Percentiles rank a stretch among this genome's conserved stretches.
Conservation (phyloP, 1,284 basidiomycete species). For the Ustilago curta region DNA sequence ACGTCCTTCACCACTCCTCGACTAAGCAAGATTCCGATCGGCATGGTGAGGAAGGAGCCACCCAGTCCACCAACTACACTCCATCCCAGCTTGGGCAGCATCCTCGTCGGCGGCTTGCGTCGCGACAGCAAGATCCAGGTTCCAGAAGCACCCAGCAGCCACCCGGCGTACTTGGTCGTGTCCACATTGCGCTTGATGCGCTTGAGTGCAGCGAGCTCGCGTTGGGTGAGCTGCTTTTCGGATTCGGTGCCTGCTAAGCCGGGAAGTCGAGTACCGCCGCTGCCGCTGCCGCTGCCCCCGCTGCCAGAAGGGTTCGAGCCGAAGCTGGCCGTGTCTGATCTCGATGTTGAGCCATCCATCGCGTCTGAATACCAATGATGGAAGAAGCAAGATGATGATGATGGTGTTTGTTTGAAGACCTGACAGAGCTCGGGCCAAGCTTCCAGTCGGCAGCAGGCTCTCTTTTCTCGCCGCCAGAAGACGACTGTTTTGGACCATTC, state of each 20-base stretch:
- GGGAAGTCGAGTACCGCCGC: slow-evolving; percentile 24
- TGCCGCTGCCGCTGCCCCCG: too few species aligned
- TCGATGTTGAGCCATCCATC: slow-evolving; percentile 2
- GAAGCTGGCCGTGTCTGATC: slow-evolving; percentile 10
- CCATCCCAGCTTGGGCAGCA: slow-evolving; percentile 25
- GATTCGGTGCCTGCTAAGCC: slow-evolving; percentile 41
- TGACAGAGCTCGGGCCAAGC: slow-evolving; percentile 2
- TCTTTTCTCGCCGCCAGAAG: neutral
- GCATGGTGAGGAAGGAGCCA: slow-evolving; percentile 40
- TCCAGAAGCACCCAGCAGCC: slow-evolving; percentile 44
- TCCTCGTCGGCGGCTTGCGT: slow-evolving; percentile 31
- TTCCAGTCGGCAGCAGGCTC: neutral
- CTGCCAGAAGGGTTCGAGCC: neutral
- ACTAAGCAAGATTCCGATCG: slow-evolving; percentile 36
- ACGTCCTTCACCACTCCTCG: slow-evolving; percentile 28
- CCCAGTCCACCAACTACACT: slow-evolving; percentile 42
- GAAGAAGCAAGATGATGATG: neutral
- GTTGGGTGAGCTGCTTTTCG: slow-evolving; percentile 46
- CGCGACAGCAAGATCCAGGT: slow-evolving; percentile 25
- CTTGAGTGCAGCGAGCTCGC: slow-evolving; percentile 40
- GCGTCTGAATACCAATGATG: neutral
- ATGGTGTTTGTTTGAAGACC: neutral
- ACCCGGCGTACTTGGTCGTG: slow-evolving; percentile 44
- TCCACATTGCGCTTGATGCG: slow-evolving; percentile 50
- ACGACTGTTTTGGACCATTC: slow-evolving; percentile 2